phyloP scores from a whole-genome alignment of 371 early-diverging fungal genomes.

The Phascolomyces articulosus region DNA sequence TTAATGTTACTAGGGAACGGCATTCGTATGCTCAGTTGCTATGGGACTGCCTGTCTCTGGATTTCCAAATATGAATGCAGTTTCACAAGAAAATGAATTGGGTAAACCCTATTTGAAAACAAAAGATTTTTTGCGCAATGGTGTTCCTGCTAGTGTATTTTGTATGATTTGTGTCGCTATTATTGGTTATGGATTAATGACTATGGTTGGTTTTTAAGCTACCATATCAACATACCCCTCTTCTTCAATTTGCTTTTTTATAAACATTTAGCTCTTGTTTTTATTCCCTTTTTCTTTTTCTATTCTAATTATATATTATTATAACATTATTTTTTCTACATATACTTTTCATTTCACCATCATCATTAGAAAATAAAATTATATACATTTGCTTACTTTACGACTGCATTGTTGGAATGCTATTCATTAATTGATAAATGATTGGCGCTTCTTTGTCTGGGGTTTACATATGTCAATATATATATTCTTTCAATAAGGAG shows the following conservation, averaged over 20 bases:
- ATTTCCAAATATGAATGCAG: slow-evolving; percentile 90
- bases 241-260: not conserved
- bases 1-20: slow-evolving; percentile 49
- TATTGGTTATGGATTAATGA: slow-evolving; percentile 65
- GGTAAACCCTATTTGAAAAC: slow-evolving; percentile 75
- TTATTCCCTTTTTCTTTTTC: too few species aligned
- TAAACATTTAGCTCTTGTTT: not conserved
- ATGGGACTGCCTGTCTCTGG: slow-evolving; percentile 84
- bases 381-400: too few species aligned
- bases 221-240: not conserved
- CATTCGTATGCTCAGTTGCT: slow-evolving; percentile 79
- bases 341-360: too few species aligned
- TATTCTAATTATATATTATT: too few species aligned
- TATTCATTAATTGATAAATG: too few species aligned
- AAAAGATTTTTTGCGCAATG: slow-evolving; percentile 72
- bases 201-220: slow-evolving; percentile 44
- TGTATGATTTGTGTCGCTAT: slow-evolving; percentile 60
- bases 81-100: slow-evolving; percentile 73
- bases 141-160: slow-evolving; percentile 63
- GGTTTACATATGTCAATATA: too few species aligned
- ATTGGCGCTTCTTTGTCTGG: too few species aligned
- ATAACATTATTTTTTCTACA: too few species aligned
- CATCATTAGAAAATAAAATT: too few species aligned
- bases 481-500: too few species aligned
- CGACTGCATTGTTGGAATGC: too few species aligned